A percentile compares a stretch with the other conserved stretches of the same genome.
Evolutionary conservation across 2,329 filamentous ascomycete genomes (phyloP).

Genomic region (Sporothrix phasma): DNA sequence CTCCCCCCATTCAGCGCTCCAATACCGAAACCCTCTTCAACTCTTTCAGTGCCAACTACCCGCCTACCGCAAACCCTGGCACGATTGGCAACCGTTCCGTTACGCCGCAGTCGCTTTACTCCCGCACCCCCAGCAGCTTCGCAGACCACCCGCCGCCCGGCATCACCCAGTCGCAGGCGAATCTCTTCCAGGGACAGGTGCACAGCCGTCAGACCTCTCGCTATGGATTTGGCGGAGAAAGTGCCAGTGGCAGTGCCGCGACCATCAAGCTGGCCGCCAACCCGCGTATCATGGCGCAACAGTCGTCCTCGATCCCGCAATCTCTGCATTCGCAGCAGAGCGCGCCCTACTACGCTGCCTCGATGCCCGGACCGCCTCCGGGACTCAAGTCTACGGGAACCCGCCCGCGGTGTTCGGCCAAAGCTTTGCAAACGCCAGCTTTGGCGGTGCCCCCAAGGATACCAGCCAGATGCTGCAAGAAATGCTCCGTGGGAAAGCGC

Average conservation of each 20-base stretch:
- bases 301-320: slow-evolving; percentile 75
- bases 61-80: slow-evolving; percentile 29
- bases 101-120: slow-evolving; percentile 37
- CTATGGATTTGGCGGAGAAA: slow-evolving; percentile 79
- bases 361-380: slow-evolving; percentile 86
- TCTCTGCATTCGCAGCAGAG: slow-evolving; percentile 47
- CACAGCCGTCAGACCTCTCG: slow-evolving; percentile 78
- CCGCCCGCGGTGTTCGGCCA: slow-evolving; percentile 92
- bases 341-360: slow-evolving; percentile 69
- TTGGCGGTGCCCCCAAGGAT: slow-evolving; percentile 63
- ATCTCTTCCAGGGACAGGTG: slow-evolving; percentile 49
- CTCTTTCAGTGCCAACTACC: slow-evolving; percentile 39
- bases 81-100: slow-evolving; percentile 20
- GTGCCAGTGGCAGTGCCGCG: slow-evolving; percentile 46
- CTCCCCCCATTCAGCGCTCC: slow-evolving; percentile 65
- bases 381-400: slow-evolving; percentile 92
- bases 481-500: slow-evolving; percentile 62
- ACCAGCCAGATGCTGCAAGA: slow-evolving; percentile 68
- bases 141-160: slow-evolving; percentile 36
- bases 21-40: slow-evolving; percentile 45
- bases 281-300: slow-evolving; percentile 71
- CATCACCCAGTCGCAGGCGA: slow-evolving; percentile 16
- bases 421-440: slow-evolving; percentile 64
- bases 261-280: slow-evolving; percentile 70
- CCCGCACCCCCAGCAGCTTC: slow-evolving; percentile 53